Conservation (phyloP, 1,139 yeast species). For the Wickerhamomyces sp. region DNA sequence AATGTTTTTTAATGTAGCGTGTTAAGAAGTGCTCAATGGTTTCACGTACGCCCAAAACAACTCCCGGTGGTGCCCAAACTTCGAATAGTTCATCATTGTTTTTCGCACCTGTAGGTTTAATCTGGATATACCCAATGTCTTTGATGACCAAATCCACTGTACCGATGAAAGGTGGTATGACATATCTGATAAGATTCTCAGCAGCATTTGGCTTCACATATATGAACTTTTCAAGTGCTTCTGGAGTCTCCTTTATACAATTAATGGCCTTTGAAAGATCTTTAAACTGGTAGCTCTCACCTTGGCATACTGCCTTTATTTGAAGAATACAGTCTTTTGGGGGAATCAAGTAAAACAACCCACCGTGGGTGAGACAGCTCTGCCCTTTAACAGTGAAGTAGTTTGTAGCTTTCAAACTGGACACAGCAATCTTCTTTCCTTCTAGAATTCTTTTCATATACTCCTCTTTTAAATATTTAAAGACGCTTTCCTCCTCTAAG, state of each 20-base stretch:
- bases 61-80: conserved; percentile 46
- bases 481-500: conserved; percentile 32
- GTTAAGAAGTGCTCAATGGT: conserved; percentile 30
- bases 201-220: conserved; percentile 31
- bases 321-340: conserved; percentile 42
- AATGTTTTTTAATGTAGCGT: conserved; percentile 12
- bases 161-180: conserved; percentile 68
- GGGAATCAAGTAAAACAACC: conserved; percentile 49
- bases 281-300: conserved; percentile 26
- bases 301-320: conserved; percentile 28
- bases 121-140: conserved; percentile 62
- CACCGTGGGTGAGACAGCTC: conserved; percentile 52
- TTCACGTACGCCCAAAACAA: conserved; percentile 39
- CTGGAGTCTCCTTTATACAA: conserved; percentile 17
- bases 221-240: conserved; percentile 31
- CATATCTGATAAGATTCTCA: conserved; percentile 36
- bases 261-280: conserved; percentile 29
- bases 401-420: conserved; percentile 27
- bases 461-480: conserved; percentile 30
- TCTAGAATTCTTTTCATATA: conserved; percentile 33
- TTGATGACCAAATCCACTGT: conserved; percentile 63
- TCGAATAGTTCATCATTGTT: conserved; percentile 35
- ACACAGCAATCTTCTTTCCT: conserved; percentile 31
- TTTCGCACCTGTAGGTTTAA: conserved; percentile 60
- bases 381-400: conserved; percentile 41